Evolutionary conservation across 1,139 yeast species (phyloP).

Genomic region (Candida sanyaensis): DNA sequence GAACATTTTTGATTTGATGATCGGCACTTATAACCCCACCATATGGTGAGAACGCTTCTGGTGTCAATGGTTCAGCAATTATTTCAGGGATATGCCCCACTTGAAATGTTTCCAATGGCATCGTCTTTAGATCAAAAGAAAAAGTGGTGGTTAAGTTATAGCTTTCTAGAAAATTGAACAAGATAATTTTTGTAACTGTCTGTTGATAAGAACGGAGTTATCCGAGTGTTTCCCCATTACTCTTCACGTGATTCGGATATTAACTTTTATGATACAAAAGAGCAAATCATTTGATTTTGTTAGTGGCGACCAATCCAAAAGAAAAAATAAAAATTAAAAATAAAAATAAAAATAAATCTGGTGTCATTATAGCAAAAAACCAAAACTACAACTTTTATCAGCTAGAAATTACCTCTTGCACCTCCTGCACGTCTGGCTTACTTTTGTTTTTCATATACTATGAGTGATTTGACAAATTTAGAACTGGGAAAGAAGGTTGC

Average conservation of each 20-base stretch:
- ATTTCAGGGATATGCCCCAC: conserved; percentile 24
- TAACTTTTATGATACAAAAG: neutral
- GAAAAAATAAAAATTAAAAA: neutral
- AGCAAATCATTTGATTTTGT: neutral
- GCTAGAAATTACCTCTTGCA: too few species aligned
- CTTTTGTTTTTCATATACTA: neutral
- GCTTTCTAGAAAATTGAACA: neutral
- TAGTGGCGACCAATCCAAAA: neutral
- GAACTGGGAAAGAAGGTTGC: neutral
- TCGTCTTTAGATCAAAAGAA: conserved; percentile 12
- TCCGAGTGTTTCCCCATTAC: neutral
- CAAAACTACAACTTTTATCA: too few species aligned
- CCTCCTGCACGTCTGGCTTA: neutral
- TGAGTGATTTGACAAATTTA: conserved; percentile 10
- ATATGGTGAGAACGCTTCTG: conserved; percentile 41
- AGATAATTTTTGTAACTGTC: neutral
- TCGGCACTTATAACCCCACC: conserved; percentile 52
- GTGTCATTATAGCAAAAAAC: conserved; percentile 4
- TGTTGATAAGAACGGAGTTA: conserved; percentile 3
- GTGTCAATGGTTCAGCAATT: conserved; percentile 41
- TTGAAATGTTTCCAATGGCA: conserved; percentile 46
- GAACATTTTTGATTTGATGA: conserved; percentile 36
- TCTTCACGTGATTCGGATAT: neutral
- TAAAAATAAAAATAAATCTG: neutral
- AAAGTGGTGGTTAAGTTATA: neutral